A percentile compares a stretch with the other conserved stretches of the same genome.
Evolutionary conservation across 2,329 filamentous ascomycete species (phyloP).

Genomic region (Colletotrichum higginsianum): DNA sequence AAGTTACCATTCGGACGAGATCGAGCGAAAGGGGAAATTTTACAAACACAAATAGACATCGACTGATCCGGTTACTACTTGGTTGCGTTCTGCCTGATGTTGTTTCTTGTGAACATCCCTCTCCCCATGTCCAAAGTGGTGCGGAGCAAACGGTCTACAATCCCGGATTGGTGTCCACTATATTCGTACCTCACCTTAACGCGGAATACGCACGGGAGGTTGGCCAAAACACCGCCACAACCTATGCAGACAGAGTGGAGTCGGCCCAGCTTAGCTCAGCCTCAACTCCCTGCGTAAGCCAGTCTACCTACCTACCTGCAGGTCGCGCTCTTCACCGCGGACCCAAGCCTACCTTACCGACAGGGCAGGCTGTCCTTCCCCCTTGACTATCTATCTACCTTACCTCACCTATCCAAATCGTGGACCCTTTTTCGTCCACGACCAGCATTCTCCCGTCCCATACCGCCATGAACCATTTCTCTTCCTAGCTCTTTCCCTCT

Average conservation of each 20-base stretch:
- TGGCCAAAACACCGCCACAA: conserved; percentile 21
- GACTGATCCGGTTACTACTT: no score
- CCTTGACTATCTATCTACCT: conserved; percentile 27
- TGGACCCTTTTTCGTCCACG: conserved; percentile 28
- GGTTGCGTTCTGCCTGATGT: neutral
- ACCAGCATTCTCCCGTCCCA: conserved; percentile 28
- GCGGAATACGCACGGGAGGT: conserved; percentile 1
- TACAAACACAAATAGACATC: neutral
- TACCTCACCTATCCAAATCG: conserved; percentile 23
- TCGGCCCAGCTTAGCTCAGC: conserved; percentile 19
- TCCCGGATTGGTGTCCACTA: neutral
- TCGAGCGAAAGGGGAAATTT: neutral
- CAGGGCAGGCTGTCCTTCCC: conserved; percentile 9
- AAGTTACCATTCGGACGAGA: neutral
- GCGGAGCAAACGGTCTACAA: conserved; percentile 9
- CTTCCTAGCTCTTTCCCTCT: conserved; percentile 21
- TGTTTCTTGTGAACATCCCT: neutral
- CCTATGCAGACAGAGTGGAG: neutral
- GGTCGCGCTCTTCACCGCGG: neutral
- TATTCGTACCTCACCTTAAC: neutral
- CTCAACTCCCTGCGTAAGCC: conserved; percentile 21
- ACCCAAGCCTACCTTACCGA: neutral
- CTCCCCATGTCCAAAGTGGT: neutral
- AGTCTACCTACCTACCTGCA: neutral
- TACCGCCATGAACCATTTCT: conserved; percentile 36